Evolutionary conservation across 163 green algal genomes (phyloP), one percentile per base, ranked within the genome.

Genomic region (Smithsoniella earleae): DNA sequence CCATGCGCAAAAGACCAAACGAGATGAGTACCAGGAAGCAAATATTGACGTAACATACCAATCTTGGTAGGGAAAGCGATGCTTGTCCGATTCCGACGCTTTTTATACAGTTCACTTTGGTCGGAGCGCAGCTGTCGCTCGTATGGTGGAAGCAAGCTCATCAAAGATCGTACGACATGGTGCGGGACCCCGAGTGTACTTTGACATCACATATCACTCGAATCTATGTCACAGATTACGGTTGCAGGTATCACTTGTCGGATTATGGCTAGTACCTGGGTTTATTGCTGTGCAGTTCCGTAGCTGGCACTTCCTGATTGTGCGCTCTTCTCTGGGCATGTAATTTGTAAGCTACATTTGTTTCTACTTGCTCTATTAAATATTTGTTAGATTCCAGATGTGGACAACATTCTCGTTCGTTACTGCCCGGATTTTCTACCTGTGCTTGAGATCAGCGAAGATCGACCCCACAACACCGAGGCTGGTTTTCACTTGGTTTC

Each of bases 201-300:
- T 27, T 13, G 8, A 13, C 49, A 64, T 64, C 8, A 18, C 25
- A 64, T 27, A 64, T 10, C 25, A 25, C 33, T 25, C 33, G 49
- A 27, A 54, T 54, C 16, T 54, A 54, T 18, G 18, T 16, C 43
- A 54, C 43, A 54, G 43, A 18, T 18, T 27, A 18, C 43, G 43
- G 43, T 5, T 76, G 75, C 81, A 88, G 84, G 86, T 91, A 3
- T 93, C 88, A n/a, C 77, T 96, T 2, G 46, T 92, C 13, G 90
- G 90, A 0, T 77, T 96, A 16, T 96, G 90, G 90, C 66, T 96
- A 22, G 86, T 96, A 76, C 90, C 90, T 0, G 76, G 84, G 2
- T 66, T 91, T 22, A 81, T 92, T 54, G 82, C 66, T 1, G 2
- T 89, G 31, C 72, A 82, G 18, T 76, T 87, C 28, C 58, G 78